Percentiles rank a stretch among this genome's conserved stretches.
phyloP scores from a whole-genome alignment of 2,329 filamentous ascomycete species.

The Colletotrichum chrysophilum region DNA sequence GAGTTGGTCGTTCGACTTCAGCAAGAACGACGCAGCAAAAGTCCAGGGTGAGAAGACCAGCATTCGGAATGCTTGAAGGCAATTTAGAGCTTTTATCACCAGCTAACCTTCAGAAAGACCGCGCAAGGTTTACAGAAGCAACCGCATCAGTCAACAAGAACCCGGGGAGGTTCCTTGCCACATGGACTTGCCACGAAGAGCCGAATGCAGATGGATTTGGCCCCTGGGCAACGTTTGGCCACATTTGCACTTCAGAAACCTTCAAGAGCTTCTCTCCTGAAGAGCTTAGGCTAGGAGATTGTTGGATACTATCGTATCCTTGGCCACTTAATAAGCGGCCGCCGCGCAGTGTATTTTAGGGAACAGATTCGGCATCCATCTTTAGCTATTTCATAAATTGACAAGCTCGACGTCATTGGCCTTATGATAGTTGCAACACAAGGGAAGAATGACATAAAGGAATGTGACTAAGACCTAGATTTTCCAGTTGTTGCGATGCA shows the following conservation, averaged over 20 bases:
- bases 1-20: background rate
- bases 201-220: accelerated
- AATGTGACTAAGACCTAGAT: no score
- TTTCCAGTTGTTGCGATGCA: no score
- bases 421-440: no score
- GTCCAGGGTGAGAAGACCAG: background rate
- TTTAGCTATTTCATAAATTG: background rate
- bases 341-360: background rate
- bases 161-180: background rate
- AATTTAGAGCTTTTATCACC: background rate
- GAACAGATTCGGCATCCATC: background rate
- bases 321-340: background rate
- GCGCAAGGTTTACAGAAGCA: background rate
- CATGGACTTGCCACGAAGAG: background rate
- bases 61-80: background rate
- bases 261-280: background rate
- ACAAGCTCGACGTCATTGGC: background rate
- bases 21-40: background rate
- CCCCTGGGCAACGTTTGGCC: background rate
- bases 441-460: no score
- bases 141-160: background rate
- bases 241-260: background rate
- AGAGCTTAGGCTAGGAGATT: background rate
- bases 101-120: background rate
- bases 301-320: background rate